A percentile compares a stretch with the other conserved stretches of the same genome.
phyloP scores from a whole-genome alignment of 1,284 basidiomycete species.

The Ustilago cynodontis region DNA sequence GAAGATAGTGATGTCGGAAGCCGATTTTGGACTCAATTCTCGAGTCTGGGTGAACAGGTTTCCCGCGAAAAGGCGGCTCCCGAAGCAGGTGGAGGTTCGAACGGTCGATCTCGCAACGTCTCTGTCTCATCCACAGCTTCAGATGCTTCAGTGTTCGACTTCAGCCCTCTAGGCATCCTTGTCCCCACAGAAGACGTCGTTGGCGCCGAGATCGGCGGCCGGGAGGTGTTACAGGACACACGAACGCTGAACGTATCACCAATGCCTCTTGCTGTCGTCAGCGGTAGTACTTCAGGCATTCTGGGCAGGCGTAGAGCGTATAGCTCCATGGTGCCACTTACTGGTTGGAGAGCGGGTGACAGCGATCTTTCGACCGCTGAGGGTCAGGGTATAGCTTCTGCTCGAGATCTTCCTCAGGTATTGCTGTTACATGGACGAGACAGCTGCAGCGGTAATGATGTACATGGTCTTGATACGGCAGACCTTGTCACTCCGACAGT shows the following conservation, averaged over 20 bases:
- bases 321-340: constrained; percentile 34
- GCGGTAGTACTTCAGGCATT: not conserved
- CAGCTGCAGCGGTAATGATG: not conserved
- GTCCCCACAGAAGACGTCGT: constrained; percentile 11
- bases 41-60: constrained; percentile 24
- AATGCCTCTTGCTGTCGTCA: not conserved
- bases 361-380: not conserved
- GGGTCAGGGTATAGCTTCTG: not conserved
- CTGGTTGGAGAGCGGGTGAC: constrained; percentile 34
- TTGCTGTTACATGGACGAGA: constrained; percentile 8
- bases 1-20: constrained; percentile 19
- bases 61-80: constrained; percentile 7
- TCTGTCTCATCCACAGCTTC: constrained; percentile 25
- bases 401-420: constrained; percentile 18
- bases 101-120: not conserved
- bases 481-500: constrained; percentile 35
- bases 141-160: constrained; percentile 25
- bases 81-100: not conserved
- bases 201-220: not conserved
- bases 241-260: not conserved
- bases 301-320: constrained; percentile 27
- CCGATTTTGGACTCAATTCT: constrained; percentile 31
- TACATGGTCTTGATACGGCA: not conserved
- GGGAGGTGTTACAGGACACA: not conserved
- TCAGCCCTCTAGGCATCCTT: constrained; percentile 32